Percentiles rank a stretch among this genome's conserved stretches.
phyloP scores from a whole-genome alignment of 2,329 filamentous ascomycete genomes.

The Rutstroemia sp. region DNA sequence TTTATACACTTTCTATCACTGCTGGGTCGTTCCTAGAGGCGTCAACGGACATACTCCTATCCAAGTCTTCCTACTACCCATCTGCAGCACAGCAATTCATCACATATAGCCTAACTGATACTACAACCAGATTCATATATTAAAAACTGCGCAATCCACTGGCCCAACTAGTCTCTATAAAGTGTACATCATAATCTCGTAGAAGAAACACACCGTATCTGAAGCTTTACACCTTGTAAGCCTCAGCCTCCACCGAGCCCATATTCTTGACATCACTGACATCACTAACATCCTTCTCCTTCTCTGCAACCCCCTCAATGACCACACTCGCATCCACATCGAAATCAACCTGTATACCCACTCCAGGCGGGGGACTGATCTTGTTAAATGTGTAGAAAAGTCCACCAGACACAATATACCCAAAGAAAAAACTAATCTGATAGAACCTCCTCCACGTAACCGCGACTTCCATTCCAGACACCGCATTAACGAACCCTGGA shows the following conservation, averaged over 20 bases:
- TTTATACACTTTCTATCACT: no score
- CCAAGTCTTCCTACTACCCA: no score
- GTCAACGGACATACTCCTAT: no score
- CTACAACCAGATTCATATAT: no score
- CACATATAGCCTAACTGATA: no score
- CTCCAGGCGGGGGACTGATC: conserved; percentile 27
- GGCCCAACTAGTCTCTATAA: no score
- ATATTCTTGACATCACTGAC: not conserved
- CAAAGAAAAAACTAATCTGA: conserved; percentile 36
- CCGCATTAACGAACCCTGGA: conserved; percentile 26
- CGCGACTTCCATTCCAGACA: conserved; percentile 19
- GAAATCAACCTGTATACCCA: conserved; percentile 15
- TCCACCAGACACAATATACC: conserved; percentile 31
- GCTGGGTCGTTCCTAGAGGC: no score
- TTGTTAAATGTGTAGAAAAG: conserved; percentile 29
- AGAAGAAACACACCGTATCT: not conserved
- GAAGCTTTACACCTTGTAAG: not conserved
- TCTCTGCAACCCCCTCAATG: not conserved
- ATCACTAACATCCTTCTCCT: not conserved
- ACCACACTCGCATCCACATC: not conserved
- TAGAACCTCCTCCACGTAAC: conserved; percentile 33
- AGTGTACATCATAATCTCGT: not conserved
- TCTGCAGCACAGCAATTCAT: no score
- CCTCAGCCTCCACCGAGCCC: not conserved
- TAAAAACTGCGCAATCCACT: no score